phyloP scores from a whole-genome alignment of 139 green algal genomes.

The Picocystis salinarum region DNA sequence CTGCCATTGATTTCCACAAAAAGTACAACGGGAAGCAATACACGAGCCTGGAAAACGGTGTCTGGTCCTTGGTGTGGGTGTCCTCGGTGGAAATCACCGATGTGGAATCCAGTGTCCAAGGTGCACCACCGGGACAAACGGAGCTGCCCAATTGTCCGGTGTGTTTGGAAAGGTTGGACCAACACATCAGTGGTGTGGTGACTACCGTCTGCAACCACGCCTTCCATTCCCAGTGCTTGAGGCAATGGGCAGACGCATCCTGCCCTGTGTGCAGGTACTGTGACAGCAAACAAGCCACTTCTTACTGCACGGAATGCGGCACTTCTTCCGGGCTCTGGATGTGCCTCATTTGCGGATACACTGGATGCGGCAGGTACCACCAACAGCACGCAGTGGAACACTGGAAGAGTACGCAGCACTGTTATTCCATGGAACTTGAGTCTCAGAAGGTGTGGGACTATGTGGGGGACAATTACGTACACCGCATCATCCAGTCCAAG shows the following conservation, averaged over 20 bases:
- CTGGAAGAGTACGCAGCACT: constrained; percentile 62
- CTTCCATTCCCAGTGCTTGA: constrained; percentile 81
- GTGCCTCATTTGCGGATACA: constrained; percentile 92
- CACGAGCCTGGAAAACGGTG: constrained; percentile 11
- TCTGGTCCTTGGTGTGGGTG: not conserved
- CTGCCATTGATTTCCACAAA: constrained; percentile 53
- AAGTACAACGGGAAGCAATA: constrained; percentile 63
- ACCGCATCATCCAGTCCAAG: constrained; percentile 80
- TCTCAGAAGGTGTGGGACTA: constrained; percentile 96
- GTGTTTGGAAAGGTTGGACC: constrained; percentile 87
- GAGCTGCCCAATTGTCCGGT: constrained; percentile 89
- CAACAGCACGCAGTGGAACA: constrained; percentile 64
- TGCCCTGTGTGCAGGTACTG: constrained; percentile 76
- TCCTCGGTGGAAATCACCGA: constrained; percentile 7
- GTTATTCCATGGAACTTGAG: constrained; percentile 83
- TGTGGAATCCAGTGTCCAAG: not conserved
- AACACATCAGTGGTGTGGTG: constrained; percentile 76
- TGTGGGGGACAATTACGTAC: constrained; percentile 80
- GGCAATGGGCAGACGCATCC: constrained; percentile 16
- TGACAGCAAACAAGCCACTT: constrained; percentile 12
- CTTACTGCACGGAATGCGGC: constrained; percentile 33
- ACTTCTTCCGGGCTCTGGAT: constrained; percentile 73
- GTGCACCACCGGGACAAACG: constrained; percentile 24
- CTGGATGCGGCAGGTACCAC: constrained; percentile 78
- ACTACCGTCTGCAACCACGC: constrained; percentile 88